Evolutionary conservation across 805 yeast species (phyloP), one percentile per base, ranked within the genome.

Genomic region (Hemisphaericaspora nanyangensis): DNA sequence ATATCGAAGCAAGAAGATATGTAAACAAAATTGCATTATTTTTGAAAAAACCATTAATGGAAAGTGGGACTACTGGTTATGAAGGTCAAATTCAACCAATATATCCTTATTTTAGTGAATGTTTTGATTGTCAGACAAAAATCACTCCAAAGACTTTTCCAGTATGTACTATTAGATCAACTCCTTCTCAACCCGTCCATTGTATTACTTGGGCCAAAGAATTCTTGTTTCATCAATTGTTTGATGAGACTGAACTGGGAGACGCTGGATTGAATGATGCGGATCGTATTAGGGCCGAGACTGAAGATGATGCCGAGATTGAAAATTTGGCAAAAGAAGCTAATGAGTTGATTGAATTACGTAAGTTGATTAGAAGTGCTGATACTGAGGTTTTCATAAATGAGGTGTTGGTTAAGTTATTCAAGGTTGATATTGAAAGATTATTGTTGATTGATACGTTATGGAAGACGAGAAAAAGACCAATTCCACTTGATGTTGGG

Each of bases 181-280:
- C 99, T 0, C 99, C 99, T 0, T 86, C 96, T 0, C 89, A 85
- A 55, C 97, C 97, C 0, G 82, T 93, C 5, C 99, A 93, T 56
- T 89, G 96, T 59, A 82, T 93, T 18, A 95, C 95, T 1, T 93
- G 99, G 99, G 95, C 97, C 7, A 93, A 93, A 56, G 87, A 85
- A 50, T 95, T 87, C 54, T 63, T 93, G 37, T 89, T 93, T 55
- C 72, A 77, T 17, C 95, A 88, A 54, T 66, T 93, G 27, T 91
- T 89, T 56, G 80, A 79, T 16, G 79, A 78, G 34, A 70, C 61
- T 8, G 35, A 58, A 40, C n/a, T n/a, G n/a, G 17, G 51, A 35
- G 34, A 58, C 49, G 40, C 39, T 40, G 50, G 56, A 49, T 5
- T 69, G 42, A 53, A 46, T 13, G 46, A 46, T 34, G 49, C 45